A percentile compares a stretch with the other conserved stretches of the same genome.
Conservation (phyloP, 106 monocot species). For the Phalaenopsis aphrodite region DNA sequence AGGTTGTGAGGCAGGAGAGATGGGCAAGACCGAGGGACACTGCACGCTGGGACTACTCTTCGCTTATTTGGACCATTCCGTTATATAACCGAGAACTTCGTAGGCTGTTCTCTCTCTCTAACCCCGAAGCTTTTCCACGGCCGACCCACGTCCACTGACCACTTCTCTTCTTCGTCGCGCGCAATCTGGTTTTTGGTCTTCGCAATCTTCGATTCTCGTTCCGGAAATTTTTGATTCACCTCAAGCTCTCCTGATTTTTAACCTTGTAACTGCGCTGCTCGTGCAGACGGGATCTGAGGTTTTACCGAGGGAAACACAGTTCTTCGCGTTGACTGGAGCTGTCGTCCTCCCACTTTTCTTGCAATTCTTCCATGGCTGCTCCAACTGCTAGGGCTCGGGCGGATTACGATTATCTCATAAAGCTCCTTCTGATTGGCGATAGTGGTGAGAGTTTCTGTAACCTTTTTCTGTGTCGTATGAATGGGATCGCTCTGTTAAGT, state of each 20-base stretch:
- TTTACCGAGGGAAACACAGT: not conserved
- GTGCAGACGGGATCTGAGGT: conserved; percentile 2
- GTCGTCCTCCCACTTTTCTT: not conserved
- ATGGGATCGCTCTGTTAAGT: not conserved
- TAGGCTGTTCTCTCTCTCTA: not conserved
- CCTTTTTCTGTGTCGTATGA: not conserved
- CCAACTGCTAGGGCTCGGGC: conserved; percentile 41
- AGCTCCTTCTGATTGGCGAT: conserved; percentile 50
- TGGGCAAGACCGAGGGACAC: not conserved
- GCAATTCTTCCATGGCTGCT: conserved; percentile 30
- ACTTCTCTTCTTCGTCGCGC: not conserved
- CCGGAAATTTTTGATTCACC: not conserved
- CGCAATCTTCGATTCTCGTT: not conserved
- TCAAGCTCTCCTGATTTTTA: not conserved
- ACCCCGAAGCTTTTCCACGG: not conserved
- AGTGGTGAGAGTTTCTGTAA: conserved; percentile 30
- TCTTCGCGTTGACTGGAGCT: not conserved
- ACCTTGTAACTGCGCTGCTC: not conserved
- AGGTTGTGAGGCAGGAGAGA: not conserved
- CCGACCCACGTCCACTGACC: not conserved
- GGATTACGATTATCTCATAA: conserved; percentile 53
- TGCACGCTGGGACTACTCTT: not conserved
- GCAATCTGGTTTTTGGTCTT: conserved; percentile 3
- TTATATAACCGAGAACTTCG: not conserved
- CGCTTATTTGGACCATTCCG: not conserved